Percentiles rank a stretch among this genome's conserved stretches.
Evolutionary conservation across 192 early-diverging fungal species (phyloP).

Genomic region (Coemansia sp.): DNA sequence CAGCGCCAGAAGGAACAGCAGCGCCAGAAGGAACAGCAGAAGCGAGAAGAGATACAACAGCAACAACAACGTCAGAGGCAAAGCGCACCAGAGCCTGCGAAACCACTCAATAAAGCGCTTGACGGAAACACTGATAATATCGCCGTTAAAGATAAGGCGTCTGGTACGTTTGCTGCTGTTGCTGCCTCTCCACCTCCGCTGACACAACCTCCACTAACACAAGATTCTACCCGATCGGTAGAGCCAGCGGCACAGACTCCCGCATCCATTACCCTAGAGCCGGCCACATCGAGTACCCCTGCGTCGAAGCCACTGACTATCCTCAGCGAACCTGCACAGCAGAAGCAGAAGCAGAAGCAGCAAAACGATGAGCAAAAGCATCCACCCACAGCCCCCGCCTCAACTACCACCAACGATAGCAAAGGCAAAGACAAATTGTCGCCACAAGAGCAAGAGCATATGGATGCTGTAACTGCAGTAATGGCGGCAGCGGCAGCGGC

Average conservation of each 20-base stretch:
- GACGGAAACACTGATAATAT: neutral
- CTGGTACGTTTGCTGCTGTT: neutral
- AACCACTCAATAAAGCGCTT: neutral
- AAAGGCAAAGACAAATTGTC: neutral
- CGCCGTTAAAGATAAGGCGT: neutral
- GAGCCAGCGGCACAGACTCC: neutral
- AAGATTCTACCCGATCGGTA: neutral
- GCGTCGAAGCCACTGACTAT: neutral
- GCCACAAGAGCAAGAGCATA: neutral
- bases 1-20: neutral
- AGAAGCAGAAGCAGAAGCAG: neutral
- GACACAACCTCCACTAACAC: neutral
- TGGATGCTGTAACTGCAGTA: neutral
- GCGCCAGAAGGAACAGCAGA: neutral
- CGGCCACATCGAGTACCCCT: neutral
- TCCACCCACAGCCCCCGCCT: too few relatives aligned
- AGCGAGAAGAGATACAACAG: neutral
- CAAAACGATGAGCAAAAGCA: neutral
- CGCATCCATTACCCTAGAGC: neutral
- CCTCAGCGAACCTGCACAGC: neutral
- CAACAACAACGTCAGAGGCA: neutral
- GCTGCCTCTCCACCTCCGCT: neutral
- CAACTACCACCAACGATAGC: too few relatives aligned
- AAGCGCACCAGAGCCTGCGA: neutral
- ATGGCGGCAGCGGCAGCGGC: neutral